These are phyloP conservation scores for Kuraishia cidri DNA, from an alignment of 805 yeast species.

Conservation along the genomic window DNA sequence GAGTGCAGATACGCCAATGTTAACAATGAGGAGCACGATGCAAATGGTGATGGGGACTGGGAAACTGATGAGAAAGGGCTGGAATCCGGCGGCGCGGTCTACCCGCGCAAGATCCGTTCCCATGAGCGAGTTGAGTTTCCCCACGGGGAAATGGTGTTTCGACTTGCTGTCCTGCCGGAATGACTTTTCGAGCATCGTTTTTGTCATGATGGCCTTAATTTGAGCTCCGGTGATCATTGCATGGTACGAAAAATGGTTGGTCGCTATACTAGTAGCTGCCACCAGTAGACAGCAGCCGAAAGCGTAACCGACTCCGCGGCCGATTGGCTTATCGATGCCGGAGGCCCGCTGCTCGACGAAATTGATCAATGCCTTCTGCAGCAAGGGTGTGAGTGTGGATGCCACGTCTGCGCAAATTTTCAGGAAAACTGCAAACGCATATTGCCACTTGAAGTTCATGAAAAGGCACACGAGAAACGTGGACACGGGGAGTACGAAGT, in stretches of 20 bases:
- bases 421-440: slow-evolving; percentile 28
- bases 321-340: slow-evolving; percentile 30
- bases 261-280: slow-evolving; percentile 31
- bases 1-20: slow-evolving; percentile 66
- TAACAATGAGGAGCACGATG: slow-evolving; percentile 52
- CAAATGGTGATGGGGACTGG: slow-evolving; percentile 59
- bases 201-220: slow-evolving; percentile 61
- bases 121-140: slow-evolving; percentile 67
- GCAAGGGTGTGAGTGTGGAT: slow-evolving; percentile 53
- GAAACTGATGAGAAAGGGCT: slow-evolving; percentile 52
- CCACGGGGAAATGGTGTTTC: slow-evolving; percentile 50
- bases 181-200: slow-evolving; percentile 62
- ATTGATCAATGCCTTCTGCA: slow-evolving; percentile 54
- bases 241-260: slow-evolving; percentile 58
- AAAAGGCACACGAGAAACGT: slow-evolving; percentile 28
- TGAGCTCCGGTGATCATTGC: slow-evolving; percentile 64
- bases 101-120: slow-evolving; percentile 54
- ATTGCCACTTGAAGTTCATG: slow-evolving; percentile 38
- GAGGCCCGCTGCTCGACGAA: slow-evolving; percentile 47
- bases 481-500: slow-evolving; percentile 11
- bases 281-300: slow-evolving; percentile 59
- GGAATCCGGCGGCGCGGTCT: slow-evolving; percentile 45
- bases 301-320: slow-evolving; percentile 69
- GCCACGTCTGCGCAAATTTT: slow-evolving; percentile 37
- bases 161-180: slow-evolving; percentile 51